phyloP scores from a whole-genome alignment of 2,329 filamentous ascomycete genomes.

The Lachnellula subtilissima region DNA sequence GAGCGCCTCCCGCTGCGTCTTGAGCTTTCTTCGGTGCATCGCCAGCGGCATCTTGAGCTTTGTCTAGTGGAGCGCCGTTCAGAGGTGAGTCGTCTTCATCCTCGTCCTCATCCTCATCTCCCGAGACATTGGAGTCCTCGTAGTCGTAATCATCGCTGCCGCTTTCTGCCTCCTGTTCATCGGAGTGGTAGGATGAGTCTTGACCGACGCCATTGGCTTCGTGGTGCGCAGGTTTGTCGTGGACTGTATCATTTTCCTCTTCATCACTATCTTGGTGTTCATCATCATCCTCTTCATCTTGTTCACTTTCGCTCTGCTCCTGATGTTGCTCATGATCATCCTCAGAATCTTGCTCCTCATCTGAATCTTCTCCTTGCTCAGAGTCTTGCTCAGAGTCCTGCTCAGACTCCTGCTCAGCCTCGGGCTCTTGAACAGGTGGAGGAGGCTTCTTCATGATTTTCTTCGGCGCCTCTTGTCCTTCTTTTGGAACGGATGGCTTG shows the following conservation, averaged over 20 bases:
- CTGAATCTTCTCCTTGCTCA: neutral
- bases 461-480: neutral
- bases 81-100: slow-evolving; percentile 3
- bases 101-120: slow-evolving; percentile 10
- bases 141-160: slow-evolving; percentile 1
- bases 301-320: slow-evolving; percentile 4
- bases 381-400: neutral
- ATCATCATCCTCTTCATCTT: slow-evolving; percentile 2
- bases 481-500: slow-evolving; percentile 4
- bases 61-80: slow-evolving; percentile 5
- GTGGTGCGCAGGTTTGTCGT: neutral
- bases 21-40: slow-evolving; percentile 3
- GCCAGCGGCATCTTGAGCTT: slow-evolving; percentile 1
- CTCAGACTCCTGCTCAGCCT: slow-evolving; percentile 8
- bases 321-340: slow-evolving; percentile 2
- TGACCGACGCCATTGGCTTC: neutral
- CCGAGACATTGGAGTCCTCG: slow-evolving; percentile 1
- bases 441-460: slow-evolving; percentile 12
- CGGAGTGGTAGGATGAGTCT: neutral
- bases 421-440: slow-evolving; percentile 16
- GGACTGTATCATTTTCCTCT: neutral
- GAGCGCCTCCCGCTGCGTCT: neutral
- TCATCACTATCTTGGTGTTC: slow-evolving; percentile 2
- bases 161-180: neutral
- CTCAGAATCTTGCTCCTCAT: neutral